phyloP scores from a whole-genome alignment of 2,329 filamentous ascomycete genomes.

The Fusarium sp. region DNA sequence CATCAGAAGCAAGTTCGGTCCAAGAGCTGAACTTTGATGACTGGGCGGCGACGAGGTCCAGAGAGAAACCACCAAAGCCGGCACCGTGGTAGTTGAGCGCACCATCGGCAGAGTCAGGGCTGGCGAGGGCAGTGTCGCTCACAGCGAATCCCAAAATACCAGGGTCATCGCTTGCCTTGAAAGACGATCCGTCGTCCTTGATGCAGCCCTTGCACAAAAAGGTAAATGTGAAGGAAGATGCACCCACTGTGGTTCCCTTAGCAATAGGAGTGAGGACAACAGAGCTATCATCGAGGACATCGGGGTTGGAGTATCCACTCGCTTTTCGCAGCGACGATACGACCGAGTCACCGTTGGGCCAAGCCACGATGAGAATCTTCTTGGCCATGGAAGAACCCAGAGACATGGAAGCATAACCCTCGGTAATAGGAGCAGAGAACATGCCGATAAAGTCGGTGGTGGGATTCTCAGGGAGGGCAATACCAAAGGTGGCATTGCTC shows the following conservation, averaged over 20 bases:
- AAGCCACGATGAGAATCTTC: conserved; percentile 67
- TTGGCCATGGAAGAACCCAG: conserved; percentile 68
- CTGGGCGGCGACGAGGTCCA: conserved; percentile 51
- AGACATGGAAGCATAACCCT: conserved; percentile 64
- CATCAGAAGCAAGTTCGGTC: conserved; percentile 56
- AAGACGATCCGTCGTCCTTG: conserved; percentile 56
- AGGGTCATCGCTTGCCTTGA: conserved; percentile 55
- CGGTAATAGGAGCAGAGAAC: conserved; percentile 61
- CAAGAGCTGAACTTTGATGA: conserved; percentile 54
- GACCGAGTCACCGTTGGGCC: conserved; percentile 63
- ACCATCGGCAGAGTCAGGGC: conserved; percentile 45
- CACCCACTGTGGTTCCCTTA: conserved; percentile 67
- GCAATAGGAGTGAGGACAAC: conserved; percentile 61
- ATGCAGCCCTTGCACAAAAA: conserved; percentile 72
- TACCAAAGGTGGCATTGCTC: conserved; percentile 63
- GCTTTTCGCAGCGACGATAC: conserved; percentile 68
- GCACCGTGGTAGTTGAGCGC: conserved; percentile 54
- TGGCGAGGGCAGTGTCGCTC: conserved; percentile 55
- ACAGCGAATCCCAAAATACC: conserved; percentile 68
- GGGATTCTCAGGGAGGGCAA: conserved; percentile 63
- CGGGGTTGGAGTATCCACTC: conserved; percentile 68
- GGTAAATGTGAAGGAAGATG: conserved; percentile 69
- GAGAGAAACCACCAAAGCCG: conserved; percentile 56
- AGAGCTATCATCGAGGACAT: conserved; percentile 69
- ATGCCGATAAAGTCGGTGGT: conserved; percentile 67